These are phyloP conservation scores for Helianthus tuberosus DNA, from an alignment of 129 eudicot species.

Conservation along the genomic window DNA sequence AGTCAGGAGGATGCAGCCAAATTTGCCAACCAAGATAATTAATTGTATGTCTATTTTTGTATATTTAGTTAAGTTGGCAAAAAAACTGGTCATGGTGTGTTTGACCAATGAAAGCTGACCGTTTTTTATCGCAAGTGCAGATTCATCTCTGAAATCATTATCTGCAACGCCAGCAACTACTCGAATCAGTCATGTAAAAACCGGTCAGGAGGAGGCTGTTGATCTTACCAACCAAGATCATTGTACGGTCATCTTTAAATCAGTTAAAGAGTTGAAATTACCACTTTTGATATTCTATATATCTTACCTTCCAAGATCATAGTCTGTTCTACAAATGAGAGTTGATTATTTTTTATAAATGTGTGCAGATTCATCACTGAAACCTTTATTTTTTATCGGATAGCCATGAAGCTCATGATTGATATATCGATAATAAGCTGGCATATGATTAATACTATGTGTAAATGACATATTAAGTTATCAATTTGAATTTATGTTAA, in stretches of 20 bases:
- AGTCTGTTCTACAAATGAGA: not conserved
- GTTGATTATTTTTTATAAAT: not conserved
- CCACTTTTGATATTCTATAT: conserved; percentile 2
- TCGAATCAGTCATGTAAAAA: not conserved
- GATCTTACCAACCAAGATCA: not conserved
- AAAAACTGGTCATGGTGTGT: not conserved
- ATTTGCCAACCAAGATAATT: too few species aligned
- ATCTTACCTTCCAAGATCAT: not conserved
- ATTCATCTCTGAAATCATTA: not conserved
- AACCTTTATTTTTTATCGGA: not conserved
- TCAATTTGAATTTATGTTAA: too few species aligned
- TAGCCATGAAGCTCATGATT: too few species aligned
- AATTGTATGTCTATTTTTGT: too few species aligned
- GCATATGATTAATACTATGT: too few species aligned
- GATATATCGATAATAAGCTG: too few species aligned
- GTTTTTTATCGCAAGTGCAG: not conserved
- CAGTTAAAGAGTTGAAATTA: too few species aligned
- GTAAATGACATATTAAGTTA: too few species aligned
- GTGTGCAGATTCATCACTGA: conserved; percentile 12
- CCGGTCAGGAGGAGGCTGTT: not conserved
- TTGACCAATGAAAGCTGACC: not conserved
- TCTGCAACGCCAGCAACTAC: conserved; percentile 8
- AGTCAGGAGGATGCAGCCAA: too few species aligned
- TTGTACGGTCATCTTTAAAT: not conserved
- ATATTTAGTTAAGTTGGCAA: too few species aligned